Percentiles rank a stretch among this genome's conserved stretches.
These are phyloP conservation scores for Allomyces arbusculus DNA, from an alignment of 192 early-diverging fungal genomes.

Conservation along the genomic window DNA sequence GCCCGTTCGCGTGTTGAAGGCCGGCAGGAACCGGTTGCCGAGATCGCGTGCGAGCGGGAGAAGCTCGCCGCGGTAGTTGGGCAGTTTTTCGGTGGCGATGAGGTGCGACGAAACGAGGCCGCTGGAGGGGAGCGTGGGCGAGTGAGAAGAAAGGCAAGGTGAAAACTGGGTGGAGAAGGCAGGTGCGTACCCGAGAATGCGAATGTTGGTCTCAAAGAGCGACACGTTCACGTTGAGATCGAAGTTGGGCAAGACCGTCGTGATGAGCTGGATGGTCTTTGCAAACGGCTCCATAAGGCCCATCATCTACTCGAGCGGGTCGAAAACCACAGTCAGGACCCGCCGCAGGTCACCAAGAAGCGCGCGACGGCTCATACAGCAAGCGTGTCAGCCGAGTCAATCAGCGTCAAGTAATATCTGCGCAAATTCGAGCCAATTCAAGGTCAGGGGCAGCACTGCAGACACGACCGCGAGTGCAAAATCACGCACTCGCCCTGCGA, in stretches of 20 bases:
- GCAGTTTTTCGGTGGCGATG: neutral
- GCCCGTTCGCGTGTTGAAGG: neutral
- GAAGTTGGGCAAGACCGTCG: neutral
- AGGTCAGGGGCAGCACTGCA: too few species aligned
- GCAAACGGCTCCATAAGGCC: neutral
- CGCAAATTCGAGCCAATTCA: too few species aligned
- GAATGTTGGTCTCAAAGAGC: constrained; percentile 5
- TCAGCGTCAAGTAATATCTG: constrained; percentile 2
- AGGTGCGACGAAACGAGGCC: constrained; percentile 7
- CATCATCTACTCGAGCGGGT: neutral
- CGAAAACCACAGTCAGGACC: neutral
- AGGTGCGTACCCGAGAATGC: constrained; percentile 1
- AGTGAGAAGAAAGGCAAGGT: neutral
- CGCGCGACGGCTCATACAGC: neutral
- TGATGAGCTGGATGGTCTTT: neutral
- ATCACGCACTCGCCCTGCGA: too few species aligned
- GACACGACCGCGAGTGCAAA: too few species aligned
- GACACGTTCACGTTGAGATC: neutral
- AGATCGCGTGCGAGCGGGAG: neutral
- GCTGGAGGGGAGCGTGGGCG: neutral
- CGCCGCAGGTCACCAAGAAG: neutral
- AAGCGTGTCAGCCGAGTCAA: constrained; percentile 4
- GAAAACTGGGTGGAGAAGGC: too few species aligned
- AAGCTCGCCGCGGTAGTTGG: neutral
- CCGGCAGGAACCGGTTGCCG: neutral